These are phyloP conservation scores for Streptanthus diversifolius DNA, from an alignment of 345 rosid species.

Conservation along the genomic window DNA sequence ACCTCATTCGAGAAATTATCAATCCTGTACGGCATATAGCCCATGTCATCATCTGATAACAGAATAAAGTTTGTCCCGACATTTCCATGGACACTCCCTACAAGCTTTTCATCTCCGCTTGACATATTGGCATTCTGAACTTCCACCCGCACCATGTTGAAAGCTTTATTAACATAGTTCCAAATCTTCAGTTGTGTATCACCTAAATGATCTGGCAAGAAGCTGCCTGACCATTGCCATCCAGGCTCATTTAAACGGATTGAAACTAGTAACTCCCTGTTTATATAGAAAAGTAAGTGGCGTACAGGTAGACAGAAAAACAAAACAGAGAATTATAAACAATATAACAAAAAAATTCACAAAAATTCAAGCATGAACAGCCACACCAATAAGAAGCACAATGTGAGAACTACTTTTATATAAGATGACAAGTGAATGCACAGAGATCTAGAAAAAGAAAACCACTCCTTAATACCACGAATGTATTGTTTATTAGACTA, in stretches of 20 bases:
- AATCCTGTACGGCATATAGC: constrained; percentile 92
- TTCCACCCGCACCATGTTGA: constrained; percentile 82
- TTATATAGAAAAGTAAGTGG: constrained; percentile 22
- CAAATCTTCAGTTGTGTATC: constrained; percentile 91
- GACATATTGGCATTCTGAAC: constrained; percentile 87
- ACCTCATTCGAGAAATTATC: constrained; percentile 99
- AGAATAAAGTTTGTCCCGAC: constrained; percentile 87
- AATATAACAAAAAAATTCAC: neutral
- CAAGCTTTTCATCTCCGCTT: constrained; percentile 63
- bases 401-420: neutral
- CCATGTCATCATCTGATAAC: constrained; percentile 84
- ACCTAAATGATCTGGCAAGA: constrained; percentile 89
- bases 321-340: constrained; percentile 1
- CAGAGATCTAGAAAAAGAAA: neutral
- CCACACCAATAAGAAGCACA: constrained; percentile 11
- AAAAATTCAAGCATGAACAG: constrained; percentile 6
- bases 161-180: constrained; percentile 64
- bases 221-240: constrained; percentile 98
- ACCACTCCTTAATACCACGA: neutral
- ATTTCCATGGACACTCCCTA: constrained; percentile 67
- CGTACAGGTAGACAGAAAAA: neutral
- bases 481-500: neutral
- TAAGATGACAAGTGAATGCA: neutral
- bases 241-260: constrained; percentile 85
- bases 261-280: constrained; percentile 83